A percentile compares a stretch with the other conserved stretches of the same genome.
Evolutionary conservation across 306 rosid genomes (phyloP).

Genomic region (Medicago truncatula): MtrunA17r5.0-ANR NC_053048.1:38988501-38989000

Average conservation of each 20-base stretch:
- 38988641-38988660: background rate
- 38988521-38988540: too few species aligned
- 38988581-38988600: too few species aligned
- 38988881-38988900: conserved; percentile 11
- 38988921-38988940: background rate
- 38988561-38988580: too few species aligned
- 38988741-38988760: background rate
- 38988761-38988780: background rate
- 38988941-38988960: background rate
- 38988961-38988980: background rate
- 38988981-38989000: background rate
- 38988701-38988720: conserved; percentile 5
- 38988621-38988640: too few species aligned
- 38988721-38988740: conserved; percentile 31
- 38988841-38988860: background rate
- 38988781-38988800: conserved; percentile 7
- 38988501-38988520: too few species aligned
- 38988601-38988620: too few species aligned
- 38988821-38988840: conserved; percentile 21
- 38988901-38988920: background rate
- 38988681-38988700: conserved; percentile 40
- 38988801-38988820: conserved; percentile 3
- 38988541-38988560: too few species aligned
- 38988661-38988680: conserved; percentile 14
- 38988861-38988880: background rate